Base-by-base conservation (phyloP, 2,329 filamentous ascomycete genomes). In the Parastagonospora nodorum region DNA sequence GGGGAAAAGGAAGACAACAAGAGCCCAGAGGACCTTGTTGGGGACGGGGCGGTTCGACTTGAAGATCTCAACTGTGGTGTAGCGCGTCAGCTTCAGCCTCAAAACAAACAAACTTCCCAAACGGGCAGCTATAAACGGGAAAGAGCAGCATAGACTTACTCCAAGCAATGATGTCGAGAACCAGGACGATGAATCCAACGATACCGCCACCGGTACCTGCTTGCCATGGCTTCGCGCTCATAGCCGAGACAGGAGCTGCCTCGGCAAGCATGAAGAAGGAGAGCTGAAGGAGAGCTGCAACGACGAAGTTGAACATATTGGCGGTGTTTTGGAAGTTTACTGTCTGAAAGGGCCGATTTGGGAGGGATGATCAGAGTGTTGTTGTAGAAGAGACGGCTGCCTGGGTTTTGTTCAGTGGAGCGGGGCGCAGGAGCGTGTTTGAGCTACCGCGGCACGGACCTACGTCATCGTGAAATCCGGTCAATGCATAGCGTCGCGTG, bases 1-100 rank as follows among this genome's bases (percentile, higher is more conserved):
- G 4, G 85, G 85, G 75, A 87, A 86, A 55, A 87, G 71, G 75
- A 87, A 87, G 63, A 87, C 83, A 37, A 85, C 74, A 1, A 87
- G 74, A 42, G 78, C 82, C 85, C 85, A 88, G 28, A 86, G 73
- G 2, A 87, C 68, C 75, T 88, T 88, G 71, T 80, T 75, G 15
- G 74, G 68, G 15, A 79, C 73, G 4, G 84, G 78, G 51, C 84
- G 84, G 71, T 81, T 85, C 35, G 84, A 87, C 71, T 86, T 83
- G 50, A 87, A 74, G 57, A 87, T 81, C 73, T 87, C 85, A 61
- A 87, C 84, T 87, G 57, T 15, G 55, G 37, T 14, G 50, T 41
- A 12, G 31, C 19, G 40, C 32, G 55, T 69, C 48, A 69, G 60
- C 57, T 32, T 44, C 7, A 11, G 36, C 5, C 16, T 12, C 15